Base-by-base conservation (phyloP, 148 eudicot genomes). In the Vaccinium macrocarpon region DNA sequence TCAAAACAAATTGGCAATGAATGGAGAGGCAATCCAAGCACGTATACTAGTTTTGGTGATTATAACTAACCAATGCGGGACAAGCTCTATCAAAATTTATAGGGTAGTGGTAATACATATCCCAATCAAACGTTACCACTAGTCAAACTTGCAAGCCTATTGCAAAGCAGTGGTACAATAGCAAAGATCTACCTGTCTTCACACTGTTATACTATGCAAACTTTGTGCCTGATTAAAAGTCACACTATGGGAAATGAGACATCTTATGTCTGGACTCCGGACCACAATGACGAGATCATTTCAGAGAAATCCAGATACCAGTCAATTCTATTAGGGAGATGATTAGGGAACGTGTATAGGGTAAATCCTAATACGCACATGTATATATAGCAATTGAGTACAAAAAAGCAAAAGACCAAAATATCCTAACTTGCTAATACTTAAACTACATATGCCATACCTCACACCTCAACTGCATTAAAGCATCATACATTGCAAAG, bases 401-500 rank as follows among this genome's bases (percentile, higher is more conserved):
- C 68, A 61, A 61, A 61, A 61, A 2, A 61, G 9, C 68, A 61
- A 61, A 61, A n/a, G 68, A n/a, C 68, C 4, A 8, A 59, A 21
- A 59, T 59, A 59, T 23, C 66, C 66, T 59, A 8, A 59, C 8
- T 21, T 25, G n/a, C n/a, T 61, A 61, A 61, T n/a, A 61, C 68
- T 61, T 21, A 61, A 61, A 21, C 27, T 61, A 57, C 2, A n/a
- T 61, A 59, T 70, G 84, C 11, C 35, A 81, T 84, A 94, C 99
- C 98, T 97, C 96, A 82, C 90, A 92, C 85, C 90, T 87, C 71
- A 97, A 55, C 81, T 88, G 90, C 97, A 87, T 97, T 96, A 97
- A 86, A 23, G 94, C 91, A 90, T 97, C 98, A 93, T 97, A 95
- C 66, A 97, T 92, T 51, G 97, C 97, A 92, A 97, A 97, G 88